phyloP scores from a whole-genome alignment of 768 basidiomycete genomes.

The Mycena galericulata region DNA sequence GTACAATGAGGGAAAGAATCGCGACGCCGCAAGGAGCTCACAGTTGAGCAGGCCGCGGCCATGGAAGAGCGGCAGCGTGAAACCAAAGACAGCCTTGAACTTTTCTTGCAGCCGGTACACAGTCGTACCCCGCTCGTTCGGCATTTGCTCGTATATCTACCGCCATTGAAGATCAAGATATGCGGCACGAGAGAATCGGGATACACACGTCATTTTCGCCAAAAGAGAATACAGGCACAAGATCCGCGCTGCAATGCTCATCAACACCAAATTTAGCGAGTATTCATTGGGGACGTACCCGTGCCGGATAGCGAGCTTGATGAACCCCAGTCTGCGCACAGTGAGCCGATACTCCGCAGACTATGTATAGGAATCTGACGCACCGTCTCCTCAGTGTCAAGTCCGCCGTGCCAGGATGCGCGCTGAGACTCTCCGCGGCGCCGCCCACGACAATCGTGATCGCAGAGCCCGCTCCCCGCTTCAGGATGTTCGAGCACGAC shows the following conservation, averaged over 20 bases:
- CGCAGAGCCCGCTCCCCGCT: constrained; percentile 68
- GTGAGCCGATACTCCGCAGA: neutral
- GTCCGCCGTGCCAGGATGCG: constrained; percentile 97
- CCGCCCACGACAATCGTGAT: constrained; percentile 98
- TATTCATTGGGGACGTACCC: constrained; percentile 62
- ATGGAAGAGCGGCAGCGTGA: constrained; percentile 97
- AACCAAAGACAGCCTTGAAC: constrained; percentile 94
- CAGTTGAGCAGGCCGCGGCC: constrained; percentile 96
- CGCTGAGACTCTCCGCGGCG: constrained; percentile 93
- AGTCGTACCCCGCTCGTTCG: constrained; percentile 92
- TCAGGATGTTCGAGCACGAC: constrained; percentile 91
- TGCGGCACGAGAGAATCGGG: neutral
- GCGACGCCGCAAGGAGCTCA: no score
- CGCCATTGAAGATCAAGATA: neutral
- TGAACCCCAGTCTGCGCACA: constrained; percentile 84
- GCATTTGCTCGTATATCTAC: constrained; percentile 97
- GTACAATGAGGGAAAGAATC: no score
- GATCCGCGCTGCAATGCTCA: constrained; percentile 74
- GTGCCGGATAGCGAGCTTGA: constrained; percentile 92
- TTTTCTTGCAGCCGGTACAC: constrained; percentile 88
- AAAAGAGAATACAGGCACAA: constrained; percentile 98
- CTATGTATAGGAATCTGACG: constrained; percentile 32
- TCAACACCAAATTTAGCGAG: constrained; percentile 8
- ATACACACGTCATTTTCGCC: constrained; percentile 94
- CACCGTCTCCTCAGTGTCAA: constrained; percentile 81